These are phyloP conservation scores for Phytophthora vignae DNA, from an alignment of 352 stramenopile species.

Conservation along the genomic window DNA sequence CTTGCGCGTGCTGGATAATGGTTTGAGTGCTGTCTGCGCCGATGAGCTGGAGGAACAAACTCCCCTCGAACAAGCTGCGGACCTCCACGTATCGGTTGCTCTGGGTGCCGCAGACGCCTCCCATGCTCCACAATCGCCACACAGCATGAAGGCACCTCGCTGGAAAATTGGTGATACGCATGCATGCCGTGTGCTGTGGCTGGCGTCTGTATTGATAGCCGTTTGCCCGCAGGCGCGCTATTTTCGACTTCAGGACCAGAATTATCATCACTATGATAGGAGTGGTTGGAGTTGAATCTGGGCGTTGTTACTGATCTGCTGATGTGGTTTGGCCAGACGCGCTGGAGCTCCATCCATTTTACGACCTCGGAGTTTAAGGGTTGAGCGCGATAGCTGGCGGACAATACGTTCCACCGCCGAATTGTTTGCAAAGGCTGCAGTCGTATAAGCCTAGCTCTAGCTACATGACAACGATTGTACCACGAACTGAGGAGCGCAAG, in stretches of 20 bases:
- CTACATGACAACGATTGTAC: too few species aligned
- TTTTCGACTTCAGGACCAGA: slow-evolving; percentile 20
- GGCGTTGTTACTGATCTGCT: neutral
- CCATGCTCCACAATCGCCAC: slow-evolving; percentile 49
- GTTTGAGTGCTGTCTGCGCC: slow-evolving; percentile 54
- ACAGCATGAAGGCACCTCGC: slow-evolving; percentile 16
- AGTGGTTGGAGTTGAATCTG: neutral
- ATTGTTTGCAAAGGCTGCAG: too few species aligned
- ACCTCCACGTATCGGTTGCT: slow-evolving; percentile 47
- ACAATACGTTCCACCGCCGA: neutral
- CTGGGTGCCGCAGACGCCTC: slow-evolving; percentile 55
- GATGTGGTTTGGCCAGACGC: neutral
- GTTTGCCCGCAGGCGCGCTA: slow-evolving; percentile 8
- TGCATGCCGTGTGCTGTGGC: neutral
- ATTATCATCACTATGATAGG: neutral
- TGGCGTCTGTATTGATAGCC: slow-evolving; percentile 6
- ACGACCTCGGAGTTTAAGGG: neutral
- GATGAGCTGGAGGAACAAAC: slow-evolving; percentile 72
- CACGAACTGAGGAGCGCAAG: too few species aligned
- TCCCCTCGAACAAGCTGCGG: slow-evolving; percentile 58
- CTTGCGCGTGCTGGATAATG: slow-evolving; percentile 56
- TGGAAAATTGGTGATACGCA: slow-evolving; percentile 5
- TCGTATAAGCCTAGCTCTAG: too few species aligned
- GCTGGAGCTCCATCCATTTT: neutral
- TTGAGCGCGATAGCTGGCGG: neutral